Evolutionary conservation across 2,329 filamentous ascomycete species (phyloP).

Genomic region (Fusarium torreyae): DNA sequence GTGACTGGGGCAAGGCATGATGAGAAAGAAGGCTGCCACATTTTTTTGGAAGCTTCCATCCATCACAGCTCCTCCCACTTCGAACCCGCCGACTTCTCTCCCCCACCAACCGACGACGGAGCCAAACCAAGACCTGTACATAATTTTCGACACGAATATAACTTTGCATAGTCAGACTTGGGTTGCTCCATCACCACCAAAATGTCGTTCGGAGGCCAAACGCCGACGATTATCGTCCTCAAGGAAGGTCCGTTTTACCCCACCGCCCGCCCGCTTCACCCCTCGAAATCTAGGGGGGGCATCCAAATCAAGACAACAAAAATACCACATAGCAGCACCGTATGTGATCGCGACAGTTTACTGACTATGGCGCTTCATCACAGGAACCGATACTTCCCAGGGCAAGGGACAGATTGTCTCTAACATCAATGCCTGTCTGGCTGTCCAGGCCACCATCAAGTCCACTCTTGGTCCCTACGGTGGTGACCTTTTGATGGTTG

Average conservation of each 20-base stretch:
- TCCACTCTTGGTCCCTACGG: slow-evolving; percentile 96
- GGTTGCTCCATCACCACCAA: slow-evolving; percentile 49
- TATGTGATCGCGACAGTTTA: slow-evolving; percentile 20
- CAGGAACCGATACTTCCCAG: slow-evolving; percentile 97
- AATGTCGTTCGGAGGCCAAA: slow-evolving; percentile 98
- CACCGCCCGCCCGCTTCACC: slow-evolving; percentile 54
- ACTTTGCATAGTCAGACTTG: slow-evolving; percentile 23
- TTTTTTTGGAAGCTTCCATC: slow-evolving; percentile 65
- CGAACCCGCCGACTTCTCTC: slow-evolving; percentile 48
- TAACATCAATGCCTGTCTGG: slow-evolving; percentile 98
- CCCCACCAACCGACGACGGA: slow-evolving; percentile 33
- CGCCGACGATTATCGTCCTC: slow-evolving; percentile 97
- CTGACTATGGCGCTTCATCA: slow-evolving; percentile 40
- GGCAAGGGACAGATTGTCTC: slow-evolving; percentile 96
- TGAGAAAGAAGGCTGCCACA: slow-evolving; percentile 62
- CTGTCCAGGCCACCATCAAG: slow-evolving; percentile 96
- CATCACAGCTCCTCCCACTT: slow-evolving; percentile 54
- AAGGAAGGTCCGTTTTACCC: slow-evolving; percentile 85
- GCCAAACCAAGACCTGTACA: slow-evolving; percentile 28
- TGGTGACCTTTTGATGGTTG: slow-evolving; percentile 95
- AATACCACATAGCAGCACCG: slow-evolving; percentile 12
- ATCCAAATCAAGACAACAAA: slow-evolving; percentile 22
- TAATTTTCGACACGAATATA: slow-evolving; percentile 25
- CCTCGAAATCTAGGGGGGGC: slow-evolving; percentile 42
- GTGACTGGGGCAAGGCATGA: slow-evolving; percentile 48